These are phyloP conservation scores for Chlorella sp. DNA, from an alignment of 139 green algal genomes.

Conservation along the genomic window DNA sequence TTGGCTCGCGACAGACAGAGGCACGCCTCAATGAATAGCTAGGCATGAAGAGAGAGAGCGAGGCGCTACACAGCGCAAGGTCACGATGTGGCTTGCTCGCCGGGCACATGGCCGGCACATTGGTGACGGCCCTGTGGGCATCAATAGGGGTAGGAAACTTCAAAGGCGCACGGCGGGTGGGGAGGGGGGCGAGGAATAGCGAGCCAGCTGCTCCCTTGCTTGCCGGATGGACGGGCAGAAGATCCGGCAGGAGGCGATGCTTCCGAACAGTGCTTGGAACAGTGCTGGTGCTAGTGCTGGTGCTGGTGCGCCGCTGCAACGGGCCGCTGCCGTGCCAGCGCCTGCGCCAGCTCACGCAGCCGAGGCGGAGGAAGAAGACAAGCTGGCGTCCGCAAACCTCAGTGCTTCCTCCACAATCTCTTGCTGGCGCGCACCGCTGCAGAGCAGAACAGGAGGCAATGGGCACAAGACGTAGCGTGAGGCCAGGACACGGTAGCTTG, in stretches of 20 bases:
- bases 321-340: not conserved
- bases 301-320: not conserved
- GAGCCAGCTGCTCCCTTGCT: not conserved
- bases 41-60: too few species aligned
- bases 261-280: not conserved
- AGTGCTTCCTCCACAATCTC: slow-evolving; percentile 8
- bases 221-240: too few species aligned
- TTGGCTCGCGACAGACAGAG: too few species aligned
- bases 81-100: too few species aligned
- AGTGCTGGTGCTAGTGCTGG: not conserved
- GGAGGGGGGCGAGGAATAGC: too few species aligned
- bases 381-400: not conserved
- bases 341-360: not conserved
- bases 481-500: not conserved
- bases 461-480: not conserved
- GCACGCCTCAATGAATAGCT: too few species aligned
- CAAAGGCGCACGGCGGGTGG: too few species aligned
- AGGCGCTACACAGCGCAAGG: too few species aligned
- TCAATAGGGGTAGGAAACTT: too few species aligned
- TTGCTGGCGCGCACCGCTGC: slow-evolving; percentile 16
- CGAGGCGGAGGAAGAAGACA: not conserved
- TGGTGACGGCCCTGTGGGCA: too few species aligned
- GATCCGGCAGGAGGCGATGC: not conserved
- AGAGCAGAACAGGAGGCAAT: not conserved
- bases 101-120: too few species aligned